These are phyloP conservation scores for Bacidia gigantensis DNA, from an alignment of 495 filamentous ascomycete genomes.

Conservation along the genomic window DNA sequence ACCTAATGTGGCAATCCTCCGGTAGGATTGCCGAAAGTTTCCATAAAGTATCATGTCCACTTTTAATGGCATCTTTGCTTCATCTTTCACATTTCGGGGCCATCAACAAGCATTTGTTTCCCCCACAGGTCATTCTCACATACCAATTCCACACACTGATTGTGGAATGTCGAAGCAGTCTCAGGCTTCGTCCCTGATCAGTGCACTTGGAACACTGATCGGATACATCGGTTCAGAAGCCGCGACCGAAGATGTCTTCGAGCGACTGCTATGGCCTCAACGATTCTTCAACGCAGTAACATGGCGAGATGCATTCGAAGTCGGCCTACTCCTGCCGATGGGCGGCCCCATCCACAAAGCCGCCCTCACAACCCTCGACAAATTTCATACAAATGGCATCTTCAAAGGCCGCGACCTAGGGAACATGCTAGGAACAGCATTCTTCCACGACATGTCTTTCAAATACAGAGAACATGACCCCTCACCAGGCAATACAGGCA, in stretches of 20 bases:
- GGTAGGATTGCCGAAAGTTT: too few species aligned
- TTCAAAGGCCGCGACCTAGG: constrained; percentile 9
- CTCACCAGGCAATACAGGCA: not conserved
- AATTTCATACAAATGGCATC: constrained; percentile 5
- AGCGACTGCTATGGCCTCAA: constrained; percentile 13
- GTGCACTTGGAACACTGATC: constrained; percentile 10
- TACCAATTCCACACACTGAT: not conserved
- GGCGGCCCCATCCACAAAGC: constrained; percentile 11
- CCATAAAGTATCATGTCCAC: too few species aligned
- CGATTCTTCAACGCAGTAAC: constrained; percentile 10
- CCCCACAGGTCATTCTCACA: not conserved
- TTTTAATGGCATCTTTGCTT: too few species aligned
- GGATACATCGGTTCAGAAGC: constrained; percentile 13
- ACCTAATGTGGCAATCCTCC: too few species aligned
- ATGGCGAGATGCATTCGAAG: not conserved
- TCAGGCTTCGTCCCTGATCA: not conserved
- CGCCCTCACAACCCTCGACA: constrained; percentile 11
- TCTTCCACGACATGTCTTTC: constrained; percentile 2
- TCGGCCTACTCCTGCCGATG: constrained; percentile 10
- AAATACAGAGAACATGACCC: constrained; percentile 6
- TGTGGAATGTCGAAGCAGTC: constrained; percentile 1
- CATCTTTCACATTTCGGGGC: too few species aligned
- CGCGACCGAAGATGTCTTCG: constrained; percentile 8
- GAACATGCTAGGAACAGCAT: constrained; percentile 14
- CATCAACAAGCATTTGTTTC: not conserved